These are phyloP conservation scores for Myxozyma sirexii DNA, from an alignment of 805 yeast species.

Conservation along the genomic window DNA sequence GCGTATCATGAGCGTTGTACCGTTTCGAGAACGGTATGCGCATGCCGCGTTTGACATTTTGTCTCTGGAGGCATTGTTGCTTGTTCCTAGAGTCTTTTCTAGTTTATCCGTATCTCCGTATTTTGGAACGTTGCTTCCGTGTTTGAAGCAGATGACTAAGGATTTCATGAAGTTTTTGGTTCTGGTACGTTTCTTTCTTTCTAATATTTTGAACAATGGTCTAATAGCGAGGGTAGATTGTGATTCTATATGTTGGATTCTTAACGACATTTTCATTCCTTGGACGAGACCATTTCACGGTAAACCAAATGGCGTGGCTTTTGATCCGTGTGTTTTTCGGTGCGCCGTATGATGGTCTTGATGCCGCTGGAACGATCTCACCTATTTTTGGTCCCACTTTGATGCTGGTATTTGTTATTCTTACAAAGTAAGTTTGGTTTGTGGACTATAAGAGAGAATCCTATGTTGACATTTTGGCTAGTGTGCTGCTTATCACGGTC, in stretches of 20 bases:
- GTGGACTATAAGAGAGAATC: neutral
- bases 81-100: slow-evolving; percentile 42
- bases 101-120: slow-evolving; percentile 41
- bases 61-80: slow-evolving; percentile 40
- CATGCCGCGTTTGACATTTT: slow-evolving; percentile 39
- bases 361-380: slow-evolving; percentile 39
- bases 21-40: slow-evolving; percentile 23
- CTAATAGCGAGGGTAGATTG: slow-evolving; percentile 24
- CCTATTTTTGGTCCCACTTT: slow-evolving; percentile 41
- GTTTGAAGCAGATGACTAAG: slow-evolving; percentile 40
- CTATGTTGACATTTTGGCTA: neutral
- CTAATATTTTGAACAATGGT: neutral
- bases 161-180: slow-evolving; percentile 41
- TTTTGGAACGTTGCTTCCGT: slow-evolving; percentile 43
- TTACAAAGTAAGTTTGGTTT: slow-evolving; percentile 21
- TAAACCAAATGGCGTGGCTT: slow-evolving; percentile 41
- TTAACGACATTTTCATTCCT: slow-evolving; percentile 42
- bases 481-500: slow-evolving; percentile 41
- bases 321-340: slow-evolving; percentile 43
- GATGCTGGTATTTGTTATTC: slow-evolving; percentile 42
- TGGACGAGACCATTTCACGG: slow-evolving; percentile 39
- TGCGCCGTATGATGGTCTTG: slow-evolving; percentile 41
- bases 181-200: slow-evolving; percentile 2
- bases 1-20: slow-evolving; percentile 28
- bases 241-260: slow-evolving; percentile 41